A percentile compares a stretch with the other conserved stretches of the same genome.
These are phyloP conservation scores for Emericellopsis atlantica DNA, from an alignment of 2,329 filamentous ascomycete species.

Conservation along the genomic window DNA sequence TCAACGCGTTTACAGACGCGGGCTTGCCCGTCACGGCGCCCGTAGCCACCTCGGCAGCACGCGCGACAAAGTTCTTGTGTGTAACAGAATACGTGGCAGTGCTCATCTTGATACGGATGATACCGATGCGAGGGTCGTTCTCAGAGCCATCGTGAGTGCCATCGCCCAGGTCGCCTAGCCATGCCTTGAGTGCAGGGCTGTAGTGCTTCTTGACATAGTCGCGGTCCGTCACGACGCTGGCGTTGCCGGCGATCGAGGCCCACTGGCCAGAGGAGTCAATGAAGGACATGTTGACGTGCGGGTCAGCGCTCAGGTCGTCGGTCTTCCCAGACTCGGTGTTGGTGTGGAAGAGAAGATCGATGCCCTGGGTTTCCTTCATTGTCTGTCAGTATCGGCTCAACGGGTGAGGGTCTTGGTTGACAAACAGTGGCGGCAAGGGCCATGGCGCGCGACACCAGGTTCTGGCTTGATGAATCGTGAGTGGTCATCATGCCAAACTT, in stretches of 20 bases:
- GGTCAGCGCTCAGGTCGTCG: constrained; percentile 60
- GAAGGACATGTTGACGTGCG: constrained; percentile 73
- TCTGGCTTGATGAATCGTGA: constrained; percentile 47
- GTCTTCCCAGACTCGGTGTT: constrained; percentile 87
- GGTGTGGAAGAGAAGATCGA: constrained; percentile 82
- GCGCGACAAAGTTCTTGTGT: constrained; percentile 48
- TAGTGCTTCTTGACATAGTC: constrained; percentile 63
- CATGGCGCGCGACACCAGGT: constrained; percentile 76
- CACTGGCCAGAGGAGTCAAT: constrained; percentile 66
- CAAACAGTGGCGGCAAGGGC: constrained; percentile 65
- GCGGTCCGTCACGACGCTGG: constrained; percentile 57
- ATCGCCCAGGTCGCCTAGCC: constrained; percentile 77
- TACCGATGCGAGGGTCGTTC: constrained; percentile 67
- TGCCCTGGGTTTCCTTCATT: constrained; percentile 57
- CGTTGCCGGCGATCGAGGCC: constrained; percentile 72
- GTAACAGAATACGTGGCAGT: constrained; percentile 61
- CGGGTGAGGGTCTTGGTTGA: not conserved
- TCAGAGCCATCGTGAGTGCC: constrained; percentile 72
- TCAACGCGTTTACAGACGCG: constrained; percentile 61
- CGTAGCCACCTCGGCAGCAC: constrained; percentile 61
- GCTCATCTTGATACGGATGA: constrained; percentile 64
- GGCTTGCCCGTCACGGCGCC: constrained; percentile 60
- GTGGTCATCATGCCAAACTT: constrained; percentile 92
- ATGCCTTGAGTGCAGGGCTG: constrained; percentile 60
- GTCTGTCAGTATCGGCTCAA: constrained; percentile 2